A percentile compares a stretch with the other conserved stretches of the same genome.
Evolutionary conservation across 2,329 filamentous ascomycete species (phyloP).

Genomic region (Exophiala oligosperma): DNA sequence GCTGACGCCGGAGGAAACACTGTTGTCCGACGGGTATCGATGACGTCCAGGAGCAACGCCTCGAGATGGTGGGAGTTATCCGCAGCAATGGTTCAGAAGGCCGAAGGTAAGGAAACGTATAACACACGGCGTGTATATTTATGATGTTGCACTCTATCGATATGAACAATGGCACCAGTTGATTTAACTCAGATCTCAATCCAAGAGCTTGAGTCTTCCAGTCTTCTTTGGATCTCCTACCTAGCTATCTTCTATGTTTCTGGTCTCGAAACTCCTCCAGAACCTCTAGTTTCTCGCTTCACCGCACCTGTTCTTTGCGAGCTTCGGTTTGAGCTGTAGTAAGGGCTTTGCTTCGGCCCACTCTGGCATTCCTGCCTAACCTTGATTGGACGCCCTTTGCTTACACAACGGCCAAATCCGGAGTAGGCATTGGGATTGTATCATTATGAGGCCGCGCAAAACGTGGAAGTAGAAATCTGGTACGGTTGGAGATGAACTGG

Average conservation of each 20-base stretch:
- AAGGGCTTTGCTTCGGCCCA: slow-evolving; percentile 45
- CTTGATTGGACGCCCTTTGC: slow-evolving; percentile 32
- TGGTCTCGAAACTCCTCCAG: slow-evolving; percentile 35
- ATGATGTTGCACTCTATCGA: no score
- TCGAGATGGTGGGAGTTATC: no score
- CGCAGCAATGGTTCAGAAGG: no score
- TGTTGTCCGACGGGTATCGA: no score
- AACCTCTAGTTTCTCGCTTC: slow-evolving; percentile 41
- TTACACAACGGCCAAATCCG: slow-evolving; percentile 34
- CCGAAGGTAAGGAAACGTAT: not conserved
- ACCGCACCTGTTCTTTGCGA: slow-evolving; percentile 38
- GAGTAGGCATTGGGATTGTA: slow-evolving; percentile 38
- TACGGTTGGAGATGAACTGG: slow-evolving; percentile 45
- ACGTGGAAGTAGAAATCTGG: slow-evolving; percentile 47
- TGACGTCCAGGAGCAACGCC: no score
- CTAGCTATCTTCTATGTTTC: slow-evolving; percentile 27
- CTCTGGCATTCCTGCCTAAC: slow-evolving; percentile 45
- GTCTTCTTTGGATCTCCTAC: not conserved
- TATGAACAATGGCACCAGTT: no score
- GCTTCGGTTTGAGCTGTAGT: slow-evolving; percentile 40
- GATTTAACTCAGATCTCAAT: no score
- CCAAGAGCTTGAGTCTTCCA: no score
- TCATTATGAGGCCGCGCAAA: slow-evolving; percentile 51
- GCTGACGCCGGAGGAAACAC: no score
- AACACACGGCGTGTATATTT: not conserved